phyloP scores from a whole-genome alignment of 2,329 filamentous ascomycete species.

The Beauveria caledonica region DNA sequence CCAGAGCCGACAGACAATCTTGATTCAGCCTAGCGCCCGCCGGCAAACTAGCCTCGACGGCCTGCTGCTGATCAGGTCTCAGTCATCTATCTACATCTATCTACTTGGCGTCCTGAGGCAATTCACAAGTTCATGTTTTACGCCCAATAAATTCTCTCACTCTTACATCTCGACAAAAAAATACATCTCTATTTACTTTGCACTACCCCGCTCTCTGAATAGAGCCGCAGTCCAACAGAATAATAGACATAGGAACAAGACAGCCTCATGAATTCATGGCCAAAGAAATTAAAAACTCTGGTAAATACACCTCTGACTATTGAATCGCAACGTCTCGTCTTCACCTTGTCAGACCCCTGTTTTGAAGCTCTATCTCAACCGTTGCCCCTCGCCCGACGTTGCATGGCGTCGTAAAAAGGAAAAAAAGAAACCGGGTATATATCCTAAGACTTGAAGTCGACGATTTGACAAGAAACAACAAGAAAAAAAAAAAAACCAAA shows the following conservation, averaged over 20 bases:
- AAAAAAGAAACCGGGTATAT: conserved; percentile 11
- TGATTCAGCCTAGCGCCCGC: neutral
- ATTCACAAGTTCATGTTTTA: too few relatives aligned
- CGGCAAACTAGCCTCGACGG: neutral
- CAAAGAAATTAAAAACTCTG: neutral
- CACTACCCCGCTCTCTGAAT: too few relatives aligned
- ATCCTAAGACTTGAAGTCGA: conserved; percentile 14
- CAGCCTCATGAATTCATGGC: neutral
- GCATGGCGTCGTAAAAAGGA: neutral
- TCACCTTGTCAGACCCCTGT: neutral
- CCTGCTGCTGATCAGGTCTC: too few relatives aligned
- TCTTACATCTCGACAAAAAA: too few relatives aligned
- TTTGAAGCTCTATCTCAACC: neutral
- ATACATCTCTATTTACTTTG: too few relatives aligned
- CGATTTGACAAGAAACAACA: neutral
- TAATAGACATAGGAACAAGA: too few relatives aligned
- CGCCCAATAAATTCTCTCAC: neutral
- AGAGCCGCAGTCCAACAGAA: neutral
- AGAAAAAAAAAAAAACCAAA: conserved; percentile 9
- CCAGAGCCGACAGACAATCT: neutral
- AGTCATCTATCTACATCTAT: too few relatives aligned
- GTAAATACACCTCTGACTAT: neutral
- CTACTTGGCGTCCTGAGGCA: too few relatives aligned
- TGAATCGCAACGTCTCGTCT: neutral
- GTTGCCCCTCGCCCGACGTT: neutral